A percentile compares a stretch with the other conserved stretches of the same genome.
These are phyloP conservation scores for Westerdykella ornata DNA, from an alignment of 2,329 filamentous ascomycete genomes.

Conservation along the genomic window DNA sequence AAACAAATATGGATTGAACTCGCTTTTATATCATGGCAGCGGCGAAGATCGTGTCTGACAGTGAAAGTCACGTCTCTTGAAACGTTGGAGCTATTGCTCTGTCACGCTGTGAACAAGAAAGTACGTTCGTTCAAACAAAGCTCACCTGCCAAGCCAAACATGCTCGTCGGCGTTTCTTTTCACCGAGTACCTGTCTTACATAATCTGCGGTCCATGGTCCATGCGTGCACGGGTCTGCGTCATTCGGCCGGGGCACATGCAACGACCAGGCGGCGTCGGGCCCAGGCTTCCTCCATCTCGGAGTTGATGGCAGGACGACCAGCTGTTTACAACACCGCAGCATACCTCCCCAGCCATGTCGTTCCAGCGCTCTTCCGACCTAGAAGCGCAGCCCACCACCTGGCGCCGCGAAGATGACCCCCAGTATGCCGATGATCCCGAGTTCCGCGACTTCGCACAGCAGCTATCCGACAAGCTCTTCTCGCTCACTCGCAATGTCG, in stretches of 20 bases:
- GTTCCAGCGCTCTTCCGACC: conserved; percentile 75
- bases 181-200: background rate
- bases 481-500: conserved; percentile 79
- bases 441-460: conserved; percentile 77
- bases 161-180: background rate
- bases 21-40: conserved; percentile 37
- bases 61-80: conserved; percentile 1
- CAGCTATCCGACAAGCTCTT: conserved; percentile 84
- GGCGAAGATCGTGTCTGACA: conserved; percentile 3
- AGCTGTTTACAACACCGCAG: background rate
- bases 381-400: conserved; percentile 71
- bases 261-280: too few relatives aligned
- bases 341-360: conserved; percentile 57
- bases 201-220: background rate
- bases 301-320: background rate
- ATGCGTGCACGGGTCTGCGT: background rate
- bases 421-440: conserved; percentile 83
- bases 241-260: too few relatives aligned
- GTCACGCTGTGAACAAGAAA: too few relatives aligned
- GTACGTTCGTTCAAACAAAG: background rate
- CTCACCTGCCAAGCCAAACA: background rate
- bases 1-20: conserved; percentile 10
- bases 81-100: background rate
- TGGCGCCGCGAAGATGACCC: conserved; percentile 63
- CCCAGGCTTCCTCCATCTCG: too few relatives aligned